Percentiles rank a stretch among this genome's conserved stretches.
phyloP scores from a whole-genome alignment of 129 eudicot genomes.

The Flaveria linearis region DNA sequence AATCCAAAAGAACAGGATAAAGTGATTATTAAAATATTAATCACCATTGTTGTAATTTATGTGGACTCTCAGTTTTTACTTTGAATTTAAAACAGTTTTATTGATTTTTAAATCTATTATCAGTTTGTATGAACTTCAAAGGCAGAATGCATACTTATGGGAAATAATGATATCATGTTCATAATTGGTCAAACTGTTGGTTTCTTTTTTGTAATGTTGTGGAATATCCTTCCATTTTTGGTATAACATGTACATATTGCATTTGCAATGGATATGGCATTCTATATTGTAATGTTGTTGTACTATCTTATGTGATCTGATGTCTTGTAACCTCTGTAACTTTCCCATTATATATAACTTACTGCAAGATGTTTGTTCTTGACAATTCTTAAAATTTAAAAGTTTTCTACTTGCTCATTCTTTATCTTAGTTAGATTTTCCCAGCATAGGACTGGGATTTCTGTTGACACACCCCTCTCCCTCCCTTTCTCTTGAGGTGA shows the following conservation, averaged over 20 bases:
- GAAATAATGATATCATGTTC: neutral
- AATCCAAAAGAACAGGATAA: neutral
- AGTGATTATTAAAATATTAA: neutral
- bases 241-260: neutral
- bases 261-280: neutral
- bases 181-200: neutral
- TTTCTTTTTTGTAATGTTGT: neutral
- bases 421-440: too few relatives aligned
- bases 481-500: too few relatives aligned
- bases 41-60: neutral
- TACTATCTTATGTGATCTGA: neutral
- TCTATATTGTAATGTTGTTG: neutral
- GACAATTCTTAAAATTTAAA: neutral
- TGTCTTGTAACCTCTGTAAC: neutral
- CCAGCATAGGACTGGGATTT: too few relatives aligned
- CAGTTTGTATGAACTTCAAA: slow-evolving; percentile 6
- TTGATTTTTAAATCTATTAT: neutral
- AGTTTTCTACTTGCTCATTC: neutral
- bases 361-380: neutral
- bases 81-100: neutral
- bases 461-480: too few relatives aligned
- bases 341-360: neutral
- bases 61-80: neutral
- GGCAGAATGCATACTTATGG: neutral
- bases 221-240: neutral